Percentiles rank a stretch among this genome's conserved stretches.
Conservation (phyloP, 176 grass and related monocot genomes). For the Secale cereale region DNA sequence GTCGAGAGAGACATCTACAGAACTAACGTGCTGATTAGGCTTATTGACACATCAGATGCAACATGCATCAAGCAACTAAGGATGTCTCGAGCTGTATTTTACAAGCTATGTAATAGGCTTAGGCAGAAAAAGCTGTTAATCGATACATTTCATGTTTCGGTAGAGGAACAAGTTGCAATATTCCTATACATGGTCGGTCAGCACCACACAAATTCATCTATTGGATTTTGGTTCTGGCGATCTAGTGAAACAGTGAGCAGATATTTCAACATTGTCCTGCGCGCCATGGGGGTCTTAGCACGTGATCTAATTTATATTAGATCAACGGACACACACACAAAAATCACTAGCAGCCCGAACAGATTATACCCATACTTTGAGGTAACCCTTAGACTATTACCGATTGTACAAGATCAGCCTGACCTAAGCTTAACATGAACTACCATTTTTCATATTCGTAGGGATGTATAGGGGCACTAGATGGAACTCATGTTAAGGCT, state of each 20-base stretch:
- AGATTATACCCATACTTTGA: constrained; percentile 1
- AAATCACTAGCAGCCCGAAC: neutral
- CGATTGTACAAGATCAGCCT: neutral
- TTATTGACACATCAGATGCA: no score
- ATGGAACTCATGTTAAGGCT: no score
- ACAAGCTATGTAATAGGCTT: neutral
- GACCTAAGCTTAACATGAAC: neutral
- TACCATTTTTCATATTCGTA: no score
- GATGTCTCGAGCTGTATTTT: neutral
- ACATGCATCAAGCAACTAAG: no score
- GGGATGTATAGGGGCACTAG: no score
- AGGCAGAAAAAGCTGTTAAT: neutral
- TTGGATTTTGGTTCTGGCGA: no score
- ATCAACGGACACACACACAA: neutral
- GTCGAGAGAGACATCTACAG: neutral
- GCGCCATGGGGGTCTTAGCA: neutral
- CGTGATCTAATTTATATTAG: neutral
- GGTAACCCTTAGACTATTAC: neutral
- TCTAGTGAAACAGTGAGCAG: no score
- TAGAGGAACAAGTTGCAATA: neutral
- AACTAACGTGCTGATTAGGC: neutral
- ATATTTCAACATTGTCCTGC: no score
- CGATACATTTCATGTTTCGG: neutral
- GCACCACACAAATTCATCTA: no score
- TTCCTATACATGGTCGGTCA: neutral